Evolutionary conservation across 768 basidiomycete genomes (phyloP).

Genomic region (Boletus subcaerulescens): DNA sequence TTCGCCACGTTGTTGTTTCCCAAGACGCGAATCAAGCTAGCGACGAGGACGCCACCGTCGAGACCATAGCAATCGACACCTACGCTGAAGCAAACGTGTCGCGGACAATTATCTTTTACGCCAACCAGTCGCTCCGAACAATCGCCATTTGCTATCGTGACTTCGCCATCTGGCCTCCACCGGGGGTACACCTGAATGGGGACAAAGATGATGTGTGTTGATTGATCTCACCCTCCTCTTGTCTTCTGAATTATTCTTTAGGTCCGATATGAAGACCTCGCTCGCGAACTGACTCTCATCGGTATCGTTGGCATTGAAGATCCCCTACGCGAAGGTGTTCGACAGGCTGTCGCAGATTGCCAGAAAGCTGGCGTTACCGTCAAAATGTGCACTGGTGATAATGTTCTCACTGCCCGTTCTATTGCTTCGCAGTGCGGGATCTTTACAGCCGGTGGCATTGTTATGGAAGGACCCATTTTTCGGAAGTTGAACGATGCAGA

Average conservation of each 20-base stretch:
- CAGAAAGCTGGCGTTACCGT: constrained; percentile 85
- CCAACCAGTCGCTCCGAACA: constrained; percentile 92
- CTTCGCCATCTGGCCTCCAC: constrained; percentile 82
- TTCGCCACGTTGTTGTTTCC: constrained; percentile 66
- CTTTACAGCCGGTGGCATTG: constrained; percentile 87
- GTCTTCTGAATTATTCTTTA: constrained; percentile 27
- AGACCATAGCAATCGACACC: constrained; percentile 60
- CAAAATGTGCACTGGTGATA: constrained; percentile 99
- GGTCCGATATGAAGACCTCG: constrained; percentile 70
- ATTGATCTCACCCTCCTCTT: not conserved
- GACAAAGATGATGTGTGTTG: constrained; percentile 62
- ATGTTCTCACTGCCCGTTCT: constrained; percentile 91
- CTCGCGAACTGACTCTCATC: constrained; percentile 75
- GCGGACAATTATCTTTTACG: constrained; percentile 96
- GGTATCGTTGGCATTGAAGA: constrained; percentile 96
- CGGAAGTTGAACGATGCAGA: constrained; percentile 69
- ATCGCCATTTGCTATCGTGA: constrained; percentile 94
- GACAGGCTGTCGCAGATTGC: constrained; percentile 84
- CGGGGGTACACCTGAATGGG: constrained; percentile 36
- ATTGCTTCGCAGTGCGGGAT: constrained; percentile 97
- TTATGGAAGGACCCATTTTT: constrained; percentile 98
- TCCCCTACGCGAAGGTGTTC: constrained; percentile 87
- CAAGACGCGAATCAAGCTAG: constrained; percentile 15
- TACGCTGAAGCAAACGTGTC: constrained; percentile 78
- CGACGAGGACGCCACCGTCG: constrained; percentile 37